phyloP scores from a whole-genome alignment of 768 basidiomycete genomes.

The Tremella mesenterica region DNA sequence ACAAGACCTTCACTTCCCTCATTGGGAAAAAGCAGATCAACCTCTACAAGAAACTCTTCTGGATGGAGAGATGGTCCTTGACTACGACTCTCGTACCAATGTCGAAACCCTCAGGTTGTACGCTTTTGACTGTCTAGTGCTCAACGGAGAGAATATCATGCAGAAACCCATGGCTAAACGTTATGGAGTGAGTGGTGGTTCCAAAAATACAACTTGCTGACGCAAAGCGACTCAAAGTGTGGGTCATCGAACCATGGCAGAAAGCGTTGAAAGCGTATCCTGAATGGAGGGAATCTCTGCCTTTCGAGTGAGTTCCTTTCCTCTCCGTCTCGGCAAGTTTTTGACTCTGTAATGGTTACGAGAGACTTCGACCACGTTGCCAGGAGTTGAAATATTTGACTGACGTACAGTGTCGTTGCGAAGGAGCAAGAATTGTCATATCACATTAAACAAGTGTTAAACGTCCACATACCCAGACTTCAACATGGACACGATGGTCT shows the following conservation, averaged over 20 bases:
- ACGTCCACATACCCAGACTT: conserved; percentile 68
- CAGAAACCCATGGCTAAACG: conserved; percentile 68
- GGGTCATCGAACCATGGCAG: conserved; percentile 72
- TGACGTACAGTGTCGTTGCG: conserved; percentile 59
- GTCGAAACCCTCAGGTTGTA: conserved; percentile 70
- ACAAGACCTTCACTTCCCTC: conserved; percentile 76
- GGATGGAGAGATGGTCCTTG: conserved; percentile 89
- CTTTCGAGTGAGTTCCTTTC: conserved; percentile 65
- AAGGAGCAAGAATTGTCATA: conserved; percentile 85
- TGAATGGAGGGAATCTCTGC: conserved; percentile 55
- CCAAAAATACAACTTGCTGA: not conserved
- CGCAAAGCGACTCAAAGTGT: conserved; percentile 62
- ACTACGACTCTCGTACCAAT: conserved; percentile 68
- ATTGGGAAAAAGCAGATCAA: conserved; percentile 61
- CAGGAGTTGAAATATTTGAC: not conserved
- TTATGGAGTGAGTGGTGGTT: conserved; percentile 62
- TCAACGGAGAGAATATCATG: conserved; percentile 82
- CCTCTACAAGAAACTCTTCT: conserved; percentile 72
- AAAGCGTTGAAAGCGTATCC: conserved; percentile 64
- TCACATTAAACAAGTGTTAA: conserved; percentile 74
- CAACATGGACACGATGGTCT: conserved; percentile 92
- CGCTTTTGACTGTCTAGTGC: conserved; percentile 86
- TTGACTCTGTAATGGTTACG: no score
- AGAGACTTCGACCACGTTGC: no score
- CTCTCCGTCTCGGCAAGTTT: no score